Evolutionary conservation across 768 basidiomycete species (phyloP), one percentile per base, ranked within the genome.

Genomic region (Chalciporus pseudorubinellus): DNA sequence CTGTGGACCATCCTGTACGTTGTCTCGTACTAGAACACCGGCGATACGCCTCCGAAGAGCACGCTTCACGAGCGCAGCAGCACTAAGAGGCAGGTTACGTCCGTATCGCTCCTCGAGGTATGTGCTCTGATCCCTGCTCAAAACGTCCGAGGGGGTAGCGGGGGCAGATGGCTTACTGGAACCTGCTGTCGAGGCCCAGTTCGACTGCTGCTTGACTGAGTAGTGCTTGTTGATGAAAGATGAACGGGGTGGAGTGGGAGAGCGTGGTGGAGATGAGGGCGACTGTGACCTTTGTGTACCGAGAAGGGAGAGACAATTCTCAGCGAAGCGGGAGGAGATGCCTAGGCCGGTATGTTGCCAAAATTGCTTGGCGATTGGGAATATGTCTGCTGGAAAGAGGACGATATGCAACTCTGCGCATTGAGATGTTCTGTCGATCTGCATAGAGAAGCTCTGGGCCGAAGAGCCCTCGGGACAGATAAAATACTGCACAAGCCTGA

Each of bases 91-190:
- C 18, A 95, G 72, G 64, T 95, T 98, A 6, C 95, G 82, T 0
- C 93, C 95, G 58, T 97, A 98, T 13, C 95, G 84, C 69, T 98
- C 94, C 68, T 98, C 95, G 21, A 98, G 76, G 68, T 95, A 98
- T 6, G 77, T 75, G 1, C 73, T 69, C 46, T 89, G 82, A 58
- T 92, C 92, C 18, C 72, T 65, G 44, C 75, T 77, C 44, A 90
- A 68, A 10, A 70, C 67, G 31, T 92, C 88, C 4, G 55, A 52
- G 42, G 43, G 28, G 7, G 16, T 40, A 44, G 16, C 57, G 24
- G 18, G 42, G 44, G 3, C 61, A 44, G 33, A 56, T 50, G 19
- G 58, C 12, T 33, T 29, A 10, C 14, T 48, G 29, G 36, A 22
- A 11, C 41, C 54, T 31, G 24, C 49, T 0, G 59, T 47, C n/a